A percentile compares a stretch with the other conserved stretches of the same genome.
Conservation (phyloP, 2,329 filamentous ascomycete genomes). For the Aspergillus novoparasiticus region DNA sequence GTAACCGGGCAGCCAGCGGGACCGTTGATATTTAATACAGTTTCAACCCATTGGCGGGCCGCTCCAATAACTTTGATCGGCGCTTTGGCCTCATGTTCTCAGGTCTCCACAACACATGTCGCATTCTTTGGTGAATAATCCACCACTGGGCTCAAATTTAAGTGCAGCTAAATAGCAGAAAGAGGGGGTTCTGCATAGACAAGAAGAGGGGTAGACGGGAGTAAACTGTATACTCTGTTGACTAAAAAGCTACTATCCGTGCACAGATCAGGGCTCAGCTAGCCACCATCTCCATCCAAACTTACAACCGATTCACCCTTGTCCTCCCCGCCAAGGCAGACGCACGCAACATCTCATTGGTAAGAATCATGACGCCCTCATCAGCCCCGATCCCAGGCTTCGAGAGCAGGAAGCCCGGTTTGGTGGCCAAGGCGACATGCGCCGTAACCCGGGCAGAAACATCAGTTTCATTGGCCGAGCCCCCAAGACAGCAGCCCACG, state of each 20-base stretch:
- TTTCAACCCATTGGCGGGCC: not conserved
- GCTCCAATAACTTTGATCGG: not conserved
- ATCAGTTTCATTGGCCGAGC: conserved; percentile 24
- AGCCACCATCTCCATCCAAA: not conserved
- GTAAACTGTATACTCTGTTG: not conserved
- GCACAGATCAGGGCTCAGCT: too few relatives aligned
- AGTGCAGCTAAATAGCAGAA: not conserved
- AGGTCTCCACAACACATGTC: not conserved
- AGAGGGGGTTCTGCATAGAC: not conserved
- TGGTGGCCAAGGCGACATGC: conserved; percentile 15
- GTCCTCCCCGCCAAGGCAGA: conserved; percentile 2
- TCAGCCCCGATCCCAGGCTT: conserved; percentile 12
- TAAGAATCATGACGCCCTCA: conserved; percentile 13
- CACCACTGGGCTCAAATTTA: not conserved
- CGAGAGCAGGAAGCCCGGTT: conserved; percentile 8
- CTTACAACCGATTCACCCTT: not conserved
- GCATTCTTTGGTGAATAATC: not conserved
- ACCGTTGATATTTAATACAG: not conserved
- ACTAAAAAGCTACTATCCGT: too few relatives aligned
- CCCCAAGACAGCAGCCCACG: conserved; percentile 21
- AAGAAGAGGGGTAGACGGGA: not conserved
- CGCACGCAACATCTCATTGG: conserved; percentile 13
- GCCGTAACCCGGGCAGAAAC: conserved; percentile 31
- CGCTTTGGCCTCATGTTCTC: not conserved
- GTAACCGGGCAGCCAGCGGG: not conserved